Evolutionary conservation across 768 basidiomycete genomes (phyloP).

Genomic region (Boletus rufocinnamomeus): DNA sequence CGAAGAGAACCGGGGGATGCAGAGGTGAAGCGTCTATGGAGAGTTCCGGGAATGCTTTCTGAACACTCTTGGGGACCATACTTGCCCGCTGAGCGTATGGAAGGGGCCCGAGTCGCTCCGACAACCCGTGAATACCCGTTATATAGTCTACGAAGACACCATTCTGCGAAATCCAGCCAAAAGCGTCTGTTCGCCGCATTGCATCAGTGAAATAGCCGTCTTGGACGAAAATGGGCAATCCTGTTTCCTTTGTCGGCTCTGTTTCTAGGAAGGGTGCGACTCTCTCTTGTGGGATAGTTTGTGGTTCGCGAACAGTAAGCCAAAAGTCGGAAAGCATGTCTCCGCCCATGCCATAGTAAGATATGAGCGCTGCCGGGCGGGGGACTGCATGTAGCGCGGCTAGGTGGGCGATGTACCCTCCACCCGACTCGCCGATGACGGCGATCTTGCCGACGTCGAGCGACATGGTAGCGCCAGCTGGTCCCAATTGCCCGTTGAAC

Average conservation of each 20-base stretch:
- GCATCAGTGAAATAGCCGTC: conserved; percentile 2
- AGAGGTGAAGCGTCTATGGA: background rate
- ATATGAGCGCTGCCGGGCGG: conserved; percentile 4
- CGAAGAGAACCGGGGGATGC: conserved; percentile 3
- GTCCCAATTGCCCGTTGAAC: background rate
- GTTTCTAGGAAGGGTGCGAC: background rate
- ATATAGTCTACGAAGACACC: conserved; percentile 1
- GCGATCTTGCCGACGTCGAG: conserved; percentile 1
- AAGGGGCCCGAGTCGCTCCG: background rate
- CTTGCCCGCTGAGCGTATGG: background rate
- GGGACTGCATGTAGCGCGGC: conserved; percentile 2
- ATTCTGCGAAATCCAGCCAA: conserved; percentile 4
- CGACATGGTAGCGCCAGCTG: background rate
- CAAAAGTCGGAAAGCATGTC: conserved; percentile 6
- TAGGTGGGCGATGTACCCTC: conserved; percentile 2
- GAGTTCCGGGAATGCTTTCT: background rate
- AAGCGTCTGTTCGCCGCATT: conserved; percentile 1
- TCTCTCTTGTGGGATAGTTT: conserved; percentile 2
- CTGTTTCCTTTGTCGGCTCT: conserved; percentile 1
- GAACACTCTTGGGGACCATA: background rate
- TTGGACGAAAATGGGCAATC: conserved; percentile 1
- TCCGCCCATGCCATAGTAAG: conserved; percentile 8
- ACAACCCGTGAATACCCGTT: conserved; percentile 1
- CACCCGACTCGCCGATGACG: conserved; percentile 4
- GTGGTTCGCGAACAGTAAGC: background rate